A percentile compares a stretch with the other conserved stretches of the same genome.
phyloP scores from a whole-genome alignment of 2,329 filamentous ascomycete species.

The Pseudonectria buxi region DNA sequence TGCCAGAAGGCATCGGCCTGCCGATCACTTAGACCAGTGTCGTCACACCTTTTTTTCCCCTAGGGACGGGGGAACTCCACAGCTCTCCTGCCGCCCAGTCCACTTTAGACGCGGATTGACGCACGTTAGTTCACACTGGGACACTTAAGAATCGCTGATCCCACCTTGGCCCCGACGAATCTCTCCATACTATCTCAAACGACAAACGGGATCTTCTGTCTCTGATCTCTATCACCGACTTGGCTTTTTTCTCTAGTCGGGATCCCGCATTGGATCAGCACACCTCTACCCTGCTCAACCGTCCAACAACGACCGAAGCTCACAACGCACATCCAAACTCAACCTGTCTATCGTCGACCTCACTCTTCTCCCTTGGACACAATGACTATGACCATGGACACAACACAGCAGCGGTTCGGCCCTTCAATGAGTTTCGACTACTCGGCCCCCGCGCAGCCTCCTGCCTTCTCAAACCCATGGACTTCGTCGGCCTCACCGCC shows the following conservation, averaged over 20 bases:
- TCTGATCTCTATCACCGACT: slow-evolving; percentile 38
- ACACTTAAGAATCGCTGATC: slow-evolving; percentile 58
- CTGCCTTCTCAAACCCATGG: slow-evolving; percentile 92
- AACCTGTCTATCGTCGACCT: slow-evolving; percentile 9
- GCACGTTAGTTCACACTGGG: slow-evolving; percentile 33
- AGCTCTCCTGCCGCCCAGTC: slow-evolving; percentile 33
- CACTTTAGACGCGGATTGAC: slow-evolving; percentile 32
- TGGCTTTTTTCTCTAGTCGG: slow-evolving; percentile 38
- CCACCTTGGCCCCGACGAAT: slow-evolving; percentile 33
- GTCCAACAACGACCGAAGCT: slow-evolving; percentile 16
- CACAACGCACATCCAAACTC: slow-evolving; percentile 15
- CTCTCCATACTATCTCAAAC: slow-evolving; percentile 27
- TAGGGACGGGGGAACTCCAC: slow-evolving; percentile 30
- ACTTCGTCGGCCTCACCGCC: slow-evolving; percentile 47
- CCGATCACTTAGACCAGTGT: slow-evolving; percentile 48
- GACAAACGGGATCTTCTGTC: slow-evolving; percentile 29
- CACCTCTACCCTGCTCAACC: slow-evolving; percentile 21
- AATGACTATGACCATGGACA: slow-evolving; percentile 96
- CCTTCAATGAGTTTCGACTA: slow-evolving; percentile 74
- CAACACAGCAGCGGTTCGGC: slow-evolving; percentile 74
- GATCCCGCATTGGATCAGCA: slow-evolving; percentile 49
- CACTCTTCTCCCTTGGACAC: slow-evolving; percentile 27
- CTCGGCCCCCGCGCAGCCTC: slow-evolving; percentile 41
- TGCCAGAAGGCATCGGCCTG: slow-evolving; percentile 45
- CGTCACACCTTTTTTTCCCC: slow-evolving; percentile 39